Evolutionary conservation across 805 yeast species (phyloP), one percentile per base, ranked within the genome.

Genomic region (Sugiyamaella smithiae): DNA sequence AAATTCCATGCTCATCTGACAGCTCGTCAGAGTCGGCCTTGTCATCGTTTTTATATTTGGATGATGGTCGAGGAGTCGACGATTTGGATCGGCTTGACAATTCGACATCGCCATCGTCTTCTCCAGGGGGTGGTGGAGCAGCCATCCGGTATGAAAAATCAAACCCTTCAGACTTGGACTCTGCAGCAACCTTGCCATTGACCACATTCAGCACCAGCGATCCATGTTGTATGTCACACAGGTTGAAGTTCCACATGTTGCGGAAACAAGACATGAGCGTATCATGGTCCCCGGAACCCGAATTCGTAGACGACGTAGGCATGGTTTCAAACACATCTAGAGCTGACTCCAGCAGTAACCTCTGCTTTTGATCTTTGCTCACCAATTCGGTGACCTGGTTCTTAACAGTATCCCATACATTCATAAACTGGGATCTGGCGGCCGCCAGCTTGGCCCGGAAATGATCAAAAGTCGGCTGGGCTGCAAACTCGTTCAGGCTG

Each of bases 211-310:
- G 67, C 42, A 69, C 65, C 46, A 81, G 67, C 43, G 67, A 63
- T 5, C 85, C 88, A 55, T 71, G 67, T 20, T 70, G 64, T 24
- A 73, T 73, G 60, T 85, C 91, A 57, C 88, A 78, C 40, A 85
- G 67, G 57, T 84, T 84, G 63, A 81, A 82, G 63, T 85, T 88
- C 95, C 95, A 85, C 49, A 82, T 72, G 58, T 82, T 81, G 59
- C 81, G 82, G 65, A 81, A 84, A 0, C 88, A 80, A 12, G 77
- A 71, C 60, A 80, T 78, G 56, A 81, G 79, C 33, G 75, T 67
- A 58, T 84, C 88, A 38, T 31, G 35, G 40, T 24, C 40, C 35
- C 43, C 24, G 31, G 35, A n/a, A 37, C 24, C 40, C 23, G 23
- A 19, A 23, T 14, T 29, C 12, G 37, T 33, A 1, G 35, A 35